These are phyloP conservation scores for Pseudoscleropodium purum DNA, from an alignment of 225 moss, liverwort and hornwort genomes.

Conservation along the genomic window DNA sequence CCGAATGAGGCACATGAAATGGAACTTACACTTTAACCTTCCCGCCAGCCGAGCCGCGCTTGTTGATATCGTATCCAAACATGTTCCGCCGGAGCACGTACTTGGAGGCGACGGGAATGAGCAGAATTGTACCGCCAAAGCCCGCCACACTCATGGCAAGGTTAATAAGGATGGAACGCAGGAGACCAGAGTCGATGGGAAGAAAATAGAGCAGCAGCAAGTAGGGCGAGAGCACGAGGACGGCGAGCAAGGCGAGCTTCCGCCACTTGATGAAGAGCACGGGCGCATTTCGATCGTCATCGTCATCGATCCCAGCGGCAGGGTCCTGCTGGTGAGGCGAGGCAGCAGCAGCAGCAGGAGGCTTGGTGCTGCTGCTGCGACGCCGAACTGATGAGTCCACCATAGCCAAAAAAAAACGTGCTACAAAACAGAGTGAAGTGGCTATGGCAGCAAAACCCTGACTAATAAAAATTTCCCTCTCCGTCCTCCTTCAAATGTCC, in stretches of 20 bases:
- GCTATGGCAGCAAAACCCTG: neutral
- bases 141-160: conserved; percentile 68
- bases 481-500: neutral
- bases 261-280: conserved; percentile 34
- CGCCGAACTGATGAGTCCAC: conserved; percentile 15
- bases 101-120: conserved; percentile 55
- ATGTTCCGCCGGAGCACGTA: conserved; percentile 70
- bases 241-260: conserved; percentile 32
- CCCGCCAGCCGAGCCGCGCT: conserved; percentile 72
- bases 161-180: conserved; percentile 61
- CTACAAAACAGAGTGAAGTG: neutral
- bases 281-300: conserved; percentile 18
- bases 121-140: conserved; percentile 46
- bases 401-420: neutral
- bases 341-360: neutral
- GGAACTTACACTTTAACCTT: conserved; percentile 64
- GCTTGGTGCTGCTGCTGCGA: conserved; percentile 9
- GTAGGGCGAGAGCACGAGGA: conserved; percentile 57
- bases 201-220: conserved; percentile 45
- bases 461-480: neutral
- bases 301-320: conserved; percentile 12
- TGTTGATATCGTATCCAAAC: conserved; percentile 88
- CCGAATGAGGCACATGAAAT: neutral
- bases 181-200: conserved; percentile 45
- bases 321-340: conserved; percentile 29